Conservation (phyloP, 768 basidiomycete genomes). For the Pleurotus giganteus region DNA sequence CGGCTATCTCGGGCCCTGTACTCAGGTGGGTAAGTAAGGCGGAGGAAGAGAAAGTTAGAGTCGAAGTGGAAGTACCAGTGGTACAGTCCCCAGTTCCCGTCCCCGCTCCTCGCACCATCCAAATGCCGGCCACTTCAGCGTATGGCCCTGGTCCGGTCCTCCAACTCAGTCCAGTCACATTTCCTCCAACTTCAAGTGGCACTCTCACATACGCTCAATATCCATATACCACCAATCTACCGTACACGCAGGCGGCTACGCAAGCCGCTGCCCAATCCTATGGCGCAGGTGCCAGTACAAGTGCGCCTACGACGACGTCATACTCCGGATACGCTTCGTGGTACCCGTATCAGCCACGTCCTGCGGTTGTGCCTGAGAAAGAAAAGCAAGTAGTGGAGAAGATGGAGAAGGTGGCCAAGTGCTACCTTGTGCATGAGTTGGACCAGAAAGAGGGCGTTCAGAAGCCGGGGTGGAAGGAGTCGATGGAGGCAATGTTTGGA, state of each 20-base stretch:
- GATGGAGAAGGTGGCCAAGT: constrained; percentile 56
- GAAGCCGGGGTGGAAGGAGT: constrained; percentile 65
- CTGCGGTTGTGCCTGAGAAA: neutral
- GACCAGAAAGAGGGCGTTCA: constrained; percentile 41
- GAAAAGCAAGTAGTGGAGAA: constrained; percentile 21
- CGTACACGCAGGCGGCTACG: neutral
- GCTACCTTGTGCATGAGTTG: constrained; percentile 70
- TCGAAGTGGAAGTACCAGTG: constrained; percentile 31
- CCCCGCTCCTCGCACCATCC: constrained; percentile 6
- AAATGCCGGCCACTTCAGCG: neutral
- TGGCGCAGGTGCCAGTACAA: neutral
- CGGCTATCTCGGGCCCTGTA: constrained; percentile 62
- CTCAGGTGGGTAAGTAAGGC: constrained; percentile 68
- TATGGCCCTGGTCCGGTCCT: neutral
- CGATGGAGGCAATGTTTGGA: constrained; percentile 84
- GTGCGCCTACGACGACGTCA: neutral
- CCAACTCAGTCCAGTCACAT: neutral
- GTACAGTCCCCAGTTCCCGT: constrained; percentile 17
- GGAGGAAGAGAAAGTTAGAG: constrained; percentile 53
- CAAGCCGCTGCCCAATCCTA: neutral
- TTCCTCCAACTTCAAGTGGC: neutral
- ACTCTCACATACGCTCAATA: constrained; percentile 13
- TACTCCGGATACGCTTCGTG: constrained; percentile 5
- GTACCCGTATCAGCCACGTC: constrained; percentile 1
- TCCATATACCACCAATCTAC: constrained; percentile 9